These are phyloP conservation scores for Apiotrichum domesticum DNA, from an alignment of 1,284 basidiomycete genomes.

Conservation along the genomic window DNA sequence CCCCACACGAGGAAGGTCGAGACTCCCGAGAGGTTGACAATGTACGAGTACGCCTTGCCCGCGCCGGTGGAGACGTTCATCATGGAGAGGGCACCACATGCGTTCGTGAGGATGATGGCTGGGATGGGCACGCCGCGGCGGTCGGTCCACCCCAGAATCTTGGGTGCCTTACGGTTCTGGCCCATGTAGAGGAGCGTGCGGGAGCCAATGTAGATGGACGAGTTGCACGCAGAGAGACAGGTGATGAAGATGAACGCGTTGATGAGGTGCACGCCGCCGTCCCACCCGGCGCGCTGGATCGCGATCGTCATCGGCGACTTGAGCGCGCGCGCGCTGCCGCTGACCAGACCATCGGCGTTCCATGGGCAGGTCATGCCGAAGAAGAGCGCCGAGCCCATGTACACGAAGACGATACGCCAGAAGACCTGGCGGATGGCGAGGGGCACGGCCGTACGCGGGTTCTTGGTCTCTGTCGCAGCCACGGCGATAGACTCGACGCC, in stretches of 20 bases:
- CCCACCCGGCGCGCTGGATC: constrained; percentile 62
- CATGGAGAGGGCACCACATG: constrained; percentile 44
- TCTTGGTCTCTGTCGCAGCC: constrained; percentile 49
- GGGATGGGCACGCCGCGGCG: constrained; percentile 45
- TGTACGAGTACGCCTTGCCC: constrained; percentile 26
- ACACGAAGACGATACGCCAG: constrained; percentile 65
- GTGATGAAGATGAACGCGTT: constrained; percentile 61
- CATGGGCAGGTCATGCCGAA: constrained; percentile 74
- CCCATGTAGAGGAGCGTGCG: constrained; percentile 38
- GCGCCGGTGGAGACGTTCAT: constrained; percentile 35
- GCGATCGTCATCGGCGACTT: constrained; percentile 79
- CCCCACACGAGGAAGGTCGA: constrained; percentile 28
- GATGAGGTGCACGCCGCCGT: constrained; percentile 59
- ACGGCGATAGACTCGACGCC: constrained; percentile 46
- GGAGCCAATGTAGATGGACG: constrained; percentile 40
- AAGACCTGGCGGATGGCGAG: constrained; percentile 71
- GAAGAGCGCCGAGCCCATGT: constrained; percentile 56
- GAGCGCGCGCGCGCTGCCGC: constrained; percentile 54
- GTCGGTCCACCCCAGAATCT: constrained; percentile 41
- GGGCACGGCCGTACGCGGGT: constrained; percentile 67
- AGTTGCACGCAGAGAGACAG: constrained; percentile 42
- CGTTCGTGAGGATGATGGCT: constrained; percentile 38
- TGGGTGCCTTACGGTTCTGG: constrained; percentile 37
- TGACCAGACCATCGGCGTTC: constrained; percentile 56
- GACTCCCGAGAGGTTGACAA: constrained; percentile 30